phyloP scores from a whole-genome alignment of 495 filamentous ascomycete species.

The Oleoguttula mirabilis region DNA sequence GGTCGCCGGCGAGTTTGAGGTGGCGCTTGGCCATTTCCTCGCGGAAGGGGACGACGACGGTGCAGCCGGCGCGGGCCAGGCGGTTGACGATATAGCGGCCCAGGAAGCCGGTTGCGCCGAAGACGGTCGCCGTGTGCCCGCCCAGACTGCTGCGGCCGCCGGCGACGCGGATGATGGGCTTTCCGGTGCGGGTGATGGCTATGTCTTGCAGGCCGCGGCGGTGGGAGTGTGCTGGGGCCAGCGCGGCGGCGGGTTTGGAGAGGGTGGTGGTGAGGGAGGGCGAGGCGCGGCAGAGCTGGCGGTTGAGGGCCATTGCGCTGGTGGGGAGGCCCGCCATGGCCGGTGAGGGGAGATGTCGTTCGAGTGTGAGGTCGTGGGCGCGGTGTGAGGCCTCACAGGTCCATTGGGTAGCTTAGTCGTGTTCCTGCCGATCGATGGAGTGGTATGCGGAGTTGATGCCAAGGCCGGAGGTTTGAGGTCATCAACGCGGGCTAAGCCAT shows the following conservation, averaged over 20 bases:
- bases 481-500: too few species aligned
- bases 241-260: slow-evolving; percentile 1
- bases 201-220: slow-evolving; percentile 25
- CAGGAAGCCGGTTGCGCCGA: slow-evolving; percentile 91
- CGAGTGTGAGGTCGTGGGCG: too few species aligned
- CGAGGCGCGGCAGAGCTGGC: slow-evolving; percentile 14
- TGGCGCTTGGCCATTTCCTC: slow-evolving; percentile 98
- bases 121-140: slow-evolving; percentile 87
- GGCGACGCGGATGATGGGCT: slow-evolving; percentile 32
- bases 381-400: too few species aligned
- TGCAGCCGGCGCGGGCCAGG: slow-evolving; percentile 58
- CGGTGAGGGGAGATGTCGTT: slow-evolving; percentile 11
- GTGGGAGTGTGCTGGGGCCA: not conserved
- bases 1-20: slow-evolving; percentile 86
- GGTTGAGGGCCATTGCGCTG: slow-evolving; percentile 16
- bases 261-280: slow-evolving; percentile 5
- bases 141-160: slow-evolving; percentile 28
- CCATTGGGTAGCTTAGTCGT: too few species aligned
- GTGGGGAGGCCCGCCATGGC: slow-evolving; percentile 19
- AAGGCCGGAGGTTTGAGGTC: too few species aligned
- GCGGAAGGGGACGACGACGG: slow-evolving; percentile 81
- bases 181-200: slow-evolving; percentile 32
- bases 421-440: too few species aligned
- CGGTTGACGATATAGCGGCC: slow-evolving; percentile 96
- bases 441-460: too few species aligned